Percentiles rank a stretch among this genome's conserved stretches.
Conservation (phyloP, 306 rosid species). For the Vicia villosa region DNA sequence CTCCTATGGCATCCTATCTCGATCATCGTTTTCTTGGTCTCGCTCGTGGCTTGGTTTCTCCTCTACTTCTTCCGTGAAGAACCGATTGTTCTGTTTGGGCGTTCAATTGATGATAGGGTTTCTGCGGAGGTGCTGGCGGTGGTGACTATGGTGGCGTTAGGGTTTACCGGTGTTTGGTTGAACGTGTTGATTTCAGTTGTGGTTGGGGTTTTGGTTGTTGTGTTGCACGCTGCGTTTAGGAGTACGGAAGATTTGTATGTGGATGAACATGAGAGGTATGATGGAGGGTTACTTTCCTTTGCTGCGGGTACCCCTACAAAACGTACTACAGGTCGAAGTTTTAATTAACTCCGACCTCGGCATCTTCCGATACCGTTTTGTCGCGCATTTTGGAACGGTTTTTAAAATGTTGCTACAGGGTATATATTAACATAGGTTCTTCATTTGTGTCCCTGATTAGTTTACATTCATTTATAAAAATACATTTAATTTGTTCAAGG, state of each 20-base stretch:
- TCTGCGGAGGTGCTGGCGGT: constrained; percentile 44
- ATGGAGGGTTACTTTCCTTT: constrained; percentile 70
- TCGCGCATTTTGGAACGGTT: too few relatives aligned
- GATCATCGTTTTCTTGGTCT: constrained; percentile 60
- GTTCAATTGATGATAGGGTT: constrained; percentile 47
- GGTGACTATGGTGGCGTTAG: constrained; percentile 57
- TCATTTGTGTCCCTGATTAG: not conserved
- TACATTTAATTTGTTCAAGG: not conserved
- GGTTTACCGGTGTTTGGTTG: constrained; percentile 61
- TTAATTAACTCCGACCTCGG: too few relatives aligned
- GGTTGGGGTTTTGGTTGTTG: constrained; percentile 45
- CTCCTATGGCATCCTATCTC: constrained; percentile 58
- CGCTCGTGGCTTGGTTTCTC: constrained; percentile 64
- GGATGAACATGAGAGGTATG: constrained; percentile 59
- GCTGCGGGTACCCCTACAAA: constrained; percentile 66
- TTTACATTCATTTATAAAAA: not conserved
- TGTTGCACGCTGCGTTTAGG: constrained; percentile 64
- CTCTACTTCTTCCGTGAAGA: constrained; percentile 56
- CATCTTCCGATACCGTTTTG: too few relatives aligned
- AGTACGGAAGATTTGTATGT: constrained; percentile 64
- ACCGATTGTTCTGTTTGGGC: constrained; percentile 41
- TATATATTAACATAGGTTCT: constrained; percentile 42
- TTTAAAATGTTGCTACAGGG: constrained; percentile 5
- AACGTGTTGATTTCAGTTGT: constrained; percentile 60
- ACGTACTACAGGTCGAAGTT: constrained; percentile 27